These are phyloP conservation scores for Neurospora terricola DNA, from an alignment of 495 filamentous ascomycete species.

Conservation along the genomic window DNA sequence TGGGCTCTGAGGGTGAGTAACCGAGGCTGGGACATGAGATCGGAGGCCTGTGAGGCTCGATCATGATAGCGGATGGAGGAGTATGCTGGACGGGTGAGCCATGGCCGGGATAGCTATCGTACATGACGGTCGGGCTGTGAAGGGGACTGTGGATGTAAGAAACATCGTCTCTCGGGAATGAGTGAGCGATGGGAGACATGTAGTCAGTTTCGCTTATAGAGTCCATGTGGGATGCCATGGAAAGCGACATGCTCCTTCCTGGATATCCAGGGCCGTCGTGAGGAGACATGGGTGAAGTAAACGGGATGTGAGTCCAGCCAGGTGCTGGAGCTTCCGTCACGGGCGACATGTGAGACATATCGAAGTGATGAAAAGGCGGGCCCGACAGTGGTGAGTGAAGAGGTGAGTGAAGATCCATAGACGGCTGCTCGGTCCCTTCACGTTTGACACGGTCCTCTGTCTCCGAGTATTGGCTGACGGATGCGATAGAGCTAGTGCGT, in stretches of 20 bases:
- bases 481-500: conserved; percentile 28
- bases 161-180: conserved; percentile 39
- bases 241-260: conserved; percentile 15
- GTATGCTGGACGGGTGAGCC: conserved; percentile 40
- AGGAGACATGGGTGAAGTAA: conserved; percentile 17
- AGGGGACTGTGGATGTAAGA: conserved; percentile 30
- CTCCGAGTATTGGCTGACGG: conserved; percentile 26
- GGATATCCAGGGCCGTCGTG: conserved; percentile 15
- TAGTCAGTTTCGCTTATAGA: conserved; percentile 47
- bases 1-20: conserved; percentile 37
- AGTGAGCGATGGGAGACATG: conserved; percentile 40
- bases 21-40: conserved; percentile 42
- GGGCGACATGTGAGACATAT: conserved; percentile 27
- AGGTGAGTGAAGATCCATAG: conserved; percentile 4
- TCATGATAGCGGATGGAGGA: conserved; percentile 41
- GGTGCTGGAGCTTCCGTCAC: conserved; percentile 21
- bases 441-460: conserved; percentile 24
- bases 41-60: conserved; percentile 37
- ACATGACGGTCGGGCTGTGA: conserved; percentile 42
- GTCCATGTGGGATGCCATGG: conserved; percentile 35
- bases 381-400: conserved; percentile 1
- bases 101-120: conserved; percentile 38
- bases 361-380: conserved; percentile 30
- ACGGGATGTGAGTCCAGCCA: conserved; percentile 24
- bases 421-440: conserved; percentile 6